Percentiles rank a stretch among this genome's conserved stretches.
phyloP scores from a whole-genome alignment of 306 rosid species.

The Vigna mungo region DNA sequence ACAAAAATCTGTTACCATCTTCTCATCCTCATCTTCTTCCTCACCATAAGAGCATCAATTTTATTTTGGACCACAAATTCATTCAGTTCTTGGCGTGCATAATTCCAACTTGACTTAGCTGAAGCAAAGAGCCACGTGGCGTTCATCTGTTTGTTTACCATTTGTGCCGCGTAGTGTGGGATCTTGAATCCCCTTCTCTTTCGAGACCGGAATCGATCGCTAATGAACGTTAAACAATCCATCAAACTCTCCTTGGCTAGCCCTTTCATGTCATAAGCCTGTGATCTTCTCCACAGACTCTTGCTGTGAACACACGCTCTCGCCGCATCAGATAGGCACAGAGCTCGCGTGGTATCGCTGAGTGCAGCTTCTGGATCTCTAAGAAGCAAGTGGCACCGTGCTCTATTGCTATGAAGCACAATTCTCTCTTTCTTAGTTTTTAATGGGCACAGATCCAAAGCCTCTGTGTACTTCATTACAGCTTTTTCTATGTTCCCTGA shows the following conservation, averaged over 20 bases:
- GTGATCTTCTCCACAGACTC: too few relatives aligned
- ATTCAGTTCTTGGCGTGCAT: not conserved
- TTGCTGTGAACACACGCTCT: too few relatives aligned
- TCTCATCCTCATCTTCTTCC: conserved; percentile 34
- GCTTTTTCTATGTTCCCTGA: conserved; percentile 62
- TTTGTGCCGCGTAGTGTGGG: too few relatives aligned
- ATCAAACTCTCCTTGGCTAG: conserved; percentile 66
- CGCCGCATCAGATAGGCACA: too few relatives aligned
- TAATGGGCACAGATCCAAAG: conserved; percentile 57
- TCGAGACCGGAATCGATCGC: conserved; percentile 39
- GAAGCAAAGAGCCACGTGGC: conserved; percentile 62
- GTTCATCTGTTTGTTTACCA: conserved; percentile 43
- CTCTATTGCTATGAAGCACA: too few relatives aligned
- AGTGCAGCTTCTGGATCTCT: too few relatives aligned
- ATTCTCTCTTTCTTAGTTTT: conserved; percentile 31
- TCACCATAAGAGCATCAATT: conserved; percentile 27
- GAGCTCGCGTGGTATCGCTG: too few relatives aligned
- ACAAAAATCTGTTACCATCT: conserved; percentile 15
- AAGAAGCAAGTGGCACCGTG: too few relatives aligned
- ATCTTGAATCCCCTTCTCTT: conserved; percentile 26
- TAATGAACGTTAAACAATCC: conserved; percentile 59
- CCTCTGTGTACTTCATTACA: conserved; percentile 61
- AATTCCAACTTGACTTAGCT: conserved; percentile 34
- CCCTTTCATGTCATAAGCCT: conserved; percentile 49
- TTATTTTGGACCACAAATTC: conserved; percentile 35